Percentiles rank a stretch among this genome's conserved stretches.
Evolutionary conservation across 768 basidiomycete genomes (phyloP).

Genomic region (Sporobolomyces pararoseus): DNA sequence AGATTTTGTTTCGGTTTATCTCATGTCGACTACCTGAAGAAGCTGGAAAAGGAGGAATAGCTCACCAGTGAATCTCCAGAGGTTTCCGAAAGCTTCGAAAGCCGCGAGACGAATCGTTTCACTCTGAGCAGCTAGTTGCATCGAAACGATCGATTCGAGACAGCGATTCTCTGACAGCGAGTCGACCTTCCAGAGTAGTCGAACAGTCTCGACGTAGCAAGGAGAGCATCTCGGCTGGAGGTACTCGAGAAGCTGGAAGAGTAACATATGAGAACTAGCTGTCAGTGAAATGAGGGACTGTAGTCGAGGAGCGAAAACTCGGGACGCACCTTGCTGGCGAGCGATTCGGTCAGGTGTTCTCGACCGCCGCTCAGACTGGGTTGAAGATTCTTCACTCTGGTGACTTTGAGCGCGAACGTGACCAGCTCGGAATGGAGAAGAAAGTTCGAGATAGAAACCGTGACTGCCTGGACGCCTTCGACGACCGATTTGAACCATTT

Average conservation of each 20-base stretch:
- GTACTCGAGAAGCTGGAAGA: conserved; percentile 64
- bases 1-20: too few relatives aligned
- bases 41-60: too few relatives aligned
- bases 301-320: too few relatives aligned
- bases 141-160: conserved; percentile 74
- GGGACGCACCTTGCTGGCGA: conserved; percentile 57
- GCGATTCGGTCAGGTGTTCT: conserved; percentile 54
- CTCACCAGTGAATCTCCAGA: conserved; percentile 85
- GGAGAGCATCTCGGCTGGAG: conserved; percentile 57
- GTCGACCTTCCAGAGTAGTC: conserved; percentile 76
- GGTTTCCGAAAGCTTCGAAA: conserved; percentile 82
- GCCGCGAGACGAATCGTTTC: conserved; percentile 56
- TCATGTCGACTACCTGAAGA: too few relatives aligned
- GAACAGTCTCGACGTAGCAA: conserved; percentile 78
- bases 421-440: conserved; percentile 56
- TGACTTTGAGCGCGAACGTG: conserved; percentile 57
- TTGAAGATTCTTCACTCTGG: conserved; percentile 54
- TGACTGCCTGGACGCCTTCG: not conserved
- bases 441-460: conserved; percentile 49
- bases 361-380: not conserved
- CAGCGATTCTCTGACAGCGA: conserved; percentile 54
- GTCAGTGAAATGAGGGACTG: too few relatives aligned
- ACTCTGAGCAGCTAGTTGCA: conserved; percentile 62
- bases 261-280: conserved; percentile 14
- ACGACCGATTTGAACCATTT: conserved; percentile 64